Conservation (phyloP, 169 alveolate species). For the Cryptosporidium xiaoi region DNA sequence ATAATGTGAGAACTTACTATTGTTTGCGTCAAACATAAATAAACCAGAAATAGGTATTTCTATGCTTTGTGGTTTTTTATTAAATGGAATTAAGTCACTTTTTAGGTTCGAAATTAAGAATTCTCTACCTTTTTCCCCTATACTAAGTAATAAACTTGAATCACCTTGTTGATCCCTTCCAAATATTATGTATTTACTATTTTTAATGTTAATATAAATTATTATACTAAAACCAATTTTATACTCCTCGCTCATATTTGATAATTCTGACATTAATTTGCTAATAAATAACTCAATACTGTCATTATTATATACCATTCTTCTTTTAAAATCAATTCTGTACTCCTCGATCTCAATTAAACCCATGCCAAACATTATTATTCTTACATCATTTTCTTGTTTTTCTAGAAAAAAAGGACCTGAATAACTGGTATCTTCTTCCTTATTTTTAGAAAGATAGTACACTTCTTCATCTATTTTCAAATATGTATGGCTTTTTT, state of each 20-base stretch:
- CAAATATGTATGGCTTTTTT: not conserved
- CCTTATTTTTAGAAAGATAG: too few relatives aligned
- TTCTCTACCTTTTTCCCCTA: slow-evolving; percentile 24
- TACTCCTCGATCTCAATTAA: slow-evolving; percentile 3
- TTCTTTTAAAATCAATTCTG: not conserved
- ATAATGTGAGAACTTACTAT: not conserved
- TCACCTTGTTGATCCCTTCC: slow-evolving; percentile 60
- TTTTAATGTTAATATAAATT: not conserved
- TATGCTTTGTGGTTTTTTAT: slow-evolving; percentile 25
- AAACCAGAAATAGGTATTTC: slow-evolving; percentile 40
- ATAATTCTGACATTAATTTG: not conserved
- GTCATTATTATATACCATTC: not conserved
- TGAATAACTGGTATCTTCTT: not conserved
- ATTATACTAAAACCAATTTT: slow-evolving; percentile 30
- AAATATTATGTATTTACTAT: slow-evolving; percentile 24
- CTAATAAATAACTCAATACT: not conserved
- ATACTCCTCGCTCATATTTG: not conserved
- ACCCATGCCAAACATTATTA: slow-evolving; percentile 10
- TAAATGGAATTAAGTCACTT: slow-evolving; percentile 4
- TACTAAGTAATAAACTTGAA: slow-evolving; percentile 29
- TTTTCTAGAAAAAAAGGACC: not conserved
- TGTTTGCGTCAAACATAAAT: slow-evolving; percentile 13
- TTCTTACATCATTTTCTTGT: not conserved
- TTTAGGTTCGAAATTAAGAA: slow-evolving; percentile 21
- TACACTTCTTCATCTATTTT: slow-evolving; percentile 7